Evolutionary conservation across 306 rosid genomes (phyloP).

Genomic region (Clitoria ternatea): DNA sequence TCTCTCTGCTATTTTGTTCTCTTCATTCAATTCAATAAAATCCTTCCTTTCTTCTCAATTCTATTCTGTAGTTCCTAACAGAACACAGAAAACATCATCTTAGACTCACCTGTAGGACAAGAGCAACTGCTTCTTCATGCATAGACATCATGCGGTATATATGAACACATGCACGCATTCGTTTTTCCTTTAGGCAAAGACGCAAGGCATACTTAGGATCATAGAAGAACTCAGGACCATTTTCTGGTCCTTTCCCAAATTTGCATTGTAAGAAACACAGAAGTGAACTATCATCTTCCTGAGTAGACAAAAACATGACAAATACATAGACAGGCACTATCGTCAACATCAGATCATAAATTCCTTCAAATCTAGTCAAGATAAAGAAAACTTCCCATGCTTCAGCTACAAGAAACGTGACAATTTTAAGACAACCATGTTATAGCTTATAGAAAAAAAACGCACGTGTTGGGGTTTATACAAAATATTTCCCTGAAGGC

Average conservation of each 20-base stretch:
- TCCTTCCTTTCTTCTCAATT: too few species aligned
- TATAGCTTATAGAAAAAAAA: neutral
- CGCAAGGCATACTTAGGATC: conserved; percentile 98
- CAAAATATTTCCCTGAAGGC: neutral
- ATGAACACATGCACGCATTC: conserved; percentile 99
- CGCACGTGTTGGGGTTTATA: neutral
- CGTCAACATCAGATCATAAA: neutral
- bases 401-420: neutral
- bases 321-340: neutral
- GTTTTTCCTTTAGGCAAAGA: conserved; percentile 94
- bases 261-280: conserved; percentile 87
- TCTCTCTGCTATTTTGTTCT: too few species aligned
- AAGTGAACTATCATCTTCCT: conserved; percentile 95
- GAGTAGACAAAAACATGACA: conserved; percentile 34
- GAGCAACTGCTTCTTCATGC: conserved; percentile 99
- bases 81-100: conserved; percentile 24
- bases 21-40: too few species aligned
- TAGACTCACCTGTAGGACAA: conserved; percentile 78
- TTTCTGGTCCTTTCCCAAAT: conserved; percentile 88
- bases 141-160: conserved; percentile 99
- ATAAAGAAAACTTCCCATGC: conserved; percentile 5
- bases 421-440: conserved; percentile 13
- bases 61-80: too few species aligned
- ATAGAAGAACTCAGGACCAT: conserved; percentile 91
- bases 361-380: conserved; percentile 6